A percentile compares a stretch with the other conserved stretches of the same genome.
Conservation (phyloP, 441 rosid genomes). For the Gossypium davidsonii region DNA sequence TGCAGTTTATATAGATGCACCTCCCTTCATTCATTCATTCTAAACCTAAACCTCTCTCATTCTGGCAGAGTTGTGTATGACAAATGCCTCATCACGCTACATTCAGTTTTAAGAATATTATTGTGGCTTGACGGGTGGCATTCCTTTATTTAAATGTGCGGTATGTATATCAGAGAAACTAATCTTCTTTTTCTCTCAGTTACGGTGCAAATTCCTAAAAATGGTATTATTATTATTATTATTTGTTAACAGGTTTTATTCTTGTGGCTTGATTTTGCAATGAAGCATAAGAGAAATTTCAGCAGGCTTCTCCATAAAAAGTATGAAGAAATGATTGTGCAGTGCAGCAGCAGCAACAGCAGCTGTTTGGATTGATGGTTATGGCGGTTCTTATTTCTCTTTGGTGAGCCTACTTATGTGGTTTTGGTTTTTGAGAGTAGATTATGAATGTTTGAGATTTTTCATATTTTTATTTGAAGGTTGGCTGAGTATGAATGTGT, state of each 20-base stretch:
- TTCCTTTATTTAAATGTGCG: conserved; percentile 46
- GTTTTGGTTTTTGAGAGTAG: not conserved
- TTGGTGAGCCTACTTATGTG: not conserved
- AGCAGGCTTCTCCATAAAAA: conserved; percentile 35
- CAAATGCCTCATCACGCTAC: conserved; percentile 59
- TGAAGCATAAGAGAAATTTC: conserved; percentile 44
- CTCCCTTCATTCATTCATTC: not conserved
- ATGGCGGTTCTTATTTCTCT: not conserved
- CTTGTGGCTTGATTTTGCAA: conserved; percentile 41
- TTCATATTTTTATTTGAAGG: not conserved
- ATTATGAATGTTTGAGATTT: not conserved
- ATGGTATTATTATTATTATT: not conserved
- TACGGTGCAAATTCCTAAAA: not conserved
- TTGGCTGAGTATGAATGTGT: not conserved
- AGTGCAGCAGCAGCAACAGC: not conserved
- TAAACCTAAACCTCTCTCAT: not conserved
- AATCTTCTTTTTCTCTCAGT: not conserved
- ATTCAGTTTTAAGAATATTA: conserved; percentile 30
- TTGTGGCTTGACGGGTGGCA: conserved; percentile 62
- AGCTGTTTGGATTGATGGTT: conserved; percentile 9
- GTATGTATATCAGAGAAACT: conserved; percentile 25
- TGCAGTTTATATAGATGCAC: not conserved
- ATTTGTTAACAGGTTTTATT: conserved; percentile 33
- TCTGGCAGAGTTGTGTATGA: conserved; percentile 38
- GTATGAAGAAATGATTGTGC: conserved; percentile 28